phyloP scores from a whole-genome alignment of 2,329 filamentous ascomycete species.

The Penicillium verrucosum region DNA sequence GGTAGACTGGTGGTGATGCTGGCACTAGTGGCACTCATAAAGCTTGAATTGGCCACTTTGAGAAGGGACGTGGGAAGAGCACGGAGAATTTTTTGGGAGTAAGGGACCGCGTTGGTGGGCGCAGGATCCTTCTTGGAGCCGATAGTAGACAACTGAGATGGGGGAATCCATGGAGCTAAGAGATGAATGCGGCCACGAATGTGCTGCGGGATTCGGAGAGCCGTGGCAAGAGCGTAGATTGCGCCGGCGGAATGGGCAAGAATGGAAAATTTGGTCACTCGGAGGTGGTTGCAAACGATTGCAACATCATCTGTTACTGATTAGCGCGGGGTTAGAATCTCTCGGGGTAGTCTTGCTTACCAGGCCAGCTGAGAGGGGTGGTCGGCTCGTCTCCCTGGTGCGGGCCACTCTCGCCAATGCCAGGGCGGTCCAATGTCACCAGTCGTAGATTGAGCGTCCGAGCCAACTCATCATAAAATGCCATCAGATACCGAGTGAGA shows the following conservation, averaged over 20 bases:
- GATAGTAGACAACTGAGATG: constrained; percentile 82
- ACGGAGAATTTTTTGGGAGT: constrained; percentile 84
- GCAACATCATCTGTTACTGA: constrained; percentile 67
- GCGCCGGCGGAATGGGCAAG: constrained; percentile 94
- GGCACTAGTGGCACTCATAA: constrained; percentile 87
- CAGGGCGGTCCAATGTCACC: constrained; percentile 90
- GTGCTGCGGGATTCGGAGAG: constrained; percentile 91
- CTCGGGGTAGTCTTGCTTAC: background rate
- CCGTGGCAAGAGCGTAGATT: constrained; percentile 95
- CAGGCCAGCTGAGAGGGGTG: constrained; percentile 83
- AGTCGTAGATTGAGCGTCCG: constrained; percentile 81
- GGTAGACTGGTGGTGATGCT: constrained; percentile 77
- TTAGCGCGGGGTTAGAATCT: background rate
- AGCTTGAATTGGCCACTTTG: constrained; percentile 91
- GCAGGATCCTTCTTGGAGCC: constrained; percentile 70
- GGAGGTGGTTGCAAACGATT: constrained; percentile 85
- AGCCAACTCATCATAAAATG: constrained; percentile 95
- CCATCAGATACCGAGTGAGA: constrained; percentile 88
- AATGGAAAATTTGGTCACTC: constrained; percentile 93
- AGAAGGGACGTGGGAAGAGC: constrained; percentile 86
- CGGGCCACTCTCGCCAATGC: constrained; percentile 85
- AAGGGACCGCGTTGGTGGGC: constrained; percentile 81
- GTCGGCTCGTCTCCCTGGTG: constrained; percentile 72
- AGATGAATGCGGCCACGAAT: constrained; percentile 93
- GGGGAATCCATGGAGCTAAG: constrained; percentile 86